Conservation (phyloP, 352 stramenopile species). For the Phytopythium montanum region DNA sequence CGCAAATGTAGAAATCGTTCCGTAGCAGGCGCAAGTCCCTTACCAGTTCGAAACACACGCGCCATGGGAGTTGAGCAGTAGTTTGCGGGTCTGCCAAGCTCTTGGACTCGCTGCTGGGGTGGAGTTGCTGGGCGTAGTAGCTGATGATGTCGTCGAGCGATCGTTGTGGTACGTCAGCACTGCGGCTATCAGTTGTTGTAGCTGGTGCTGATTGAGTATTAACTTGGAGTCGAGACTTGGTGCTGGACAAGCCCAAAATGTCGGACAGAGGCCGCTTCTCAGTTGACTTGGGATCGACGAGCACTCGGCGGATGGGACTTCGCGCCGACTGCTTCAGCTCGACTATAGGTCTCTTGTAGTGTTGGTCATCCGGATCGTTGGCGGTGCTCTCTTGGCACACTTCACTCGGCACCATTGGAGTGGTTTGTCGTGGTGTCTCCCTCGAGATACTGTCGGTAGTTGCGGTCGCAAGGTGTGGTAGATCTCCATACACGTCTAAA, state of each 20-base stretch:
- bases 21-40: conserved; percentile 51
- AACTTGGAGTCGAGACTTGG: not conserved
- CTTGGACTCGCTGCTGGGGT: not conserved
- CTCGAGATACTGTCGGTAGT: not conserved
- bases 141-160: not conserved
- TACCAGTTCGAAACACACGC: conserved; percentile 34
- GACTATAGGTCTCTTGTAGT: not conserved
- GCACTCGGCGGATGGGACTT: not conserved
- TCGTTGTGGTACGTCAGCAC: not conserved
- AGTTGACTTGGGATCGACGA: not conserved
- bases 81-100: not conserved
- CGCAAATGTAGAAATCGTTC: conserved; percentile 50
- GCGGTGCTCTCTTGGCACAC: not conserved
- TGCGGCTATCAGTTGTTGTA: not conserved
- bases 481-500: conserved; percentile 1
- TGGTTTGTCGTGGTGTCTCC: not conserved
- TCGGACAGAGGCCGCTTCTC: not conserved
- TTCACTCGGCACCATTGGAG: not conserved
- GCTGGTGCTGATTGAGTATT: not conserved
- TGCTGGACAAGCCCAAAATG: not conserved
- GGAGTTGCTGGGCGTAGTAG: not conserved
- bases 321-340: not conserved
- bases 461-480: not conserved
- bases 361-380: not conserved
- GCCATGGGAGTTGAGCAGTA: not conserved